Percentiles rank a stretch among this genome's conserved stretches.
These are phyloP conservation scores for Leucocoprinus leucothites DNA, from an alignment of 768 basidiomycete species.

Conservation along the genomic window DNA sequence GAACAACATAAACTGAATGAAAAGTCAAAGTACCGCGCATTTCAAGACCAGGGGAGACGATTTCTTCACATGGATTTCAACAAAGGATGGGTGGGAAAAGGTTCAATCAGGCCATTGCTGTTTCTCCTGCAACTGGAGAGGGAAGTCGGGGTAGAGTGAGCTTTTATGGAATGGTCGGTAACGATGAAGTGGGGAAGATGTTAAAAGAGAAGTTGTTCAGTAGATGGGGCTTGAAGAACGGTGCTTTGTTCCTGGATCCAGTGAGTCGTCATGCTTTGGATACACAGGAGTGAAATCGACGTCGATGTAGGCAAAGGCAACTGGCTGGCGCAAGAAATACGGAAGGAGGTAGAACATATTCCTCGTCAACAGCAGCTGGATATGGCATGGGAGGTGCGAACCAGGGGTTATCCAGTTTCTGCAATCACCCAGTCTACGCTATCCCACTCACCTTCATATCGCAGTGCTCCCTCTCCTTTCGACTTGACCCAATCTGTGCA, in stretches of 20 bases:
- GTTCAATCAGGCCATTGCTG: conserved; percentile 60
- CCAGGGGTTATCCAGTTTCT: conserved; percentile 25
- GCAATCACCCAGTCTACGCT: conserved; percentile 33
- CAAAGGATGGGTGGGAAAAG: conserved; percentile 59
- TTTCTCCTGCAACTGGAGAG: conserved; percentile 46
- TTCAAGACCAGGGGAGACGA: conserved; percentile 56
- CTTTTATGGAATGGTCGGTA: conserved; percentile 52
- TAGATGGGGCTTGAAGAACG: conserved; percentile 33
- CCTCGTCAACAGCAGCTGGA: conserved; percentile 22
- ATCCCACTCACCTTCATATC: conserved; percentile 32
- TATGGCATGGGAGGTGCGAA: conserved; percentile 19
- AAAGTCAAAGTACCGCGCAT: conserved; percentile 43
- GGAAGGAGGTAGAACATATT: neutral
- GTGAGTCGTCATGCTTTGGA: conserved; percentile 16
- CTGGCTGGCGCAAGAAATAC: conserved; percentile 27
- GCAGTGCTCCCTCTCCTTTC: conserved; percentile 40
- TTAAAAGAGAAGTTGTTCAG: conserved; percentile 34
- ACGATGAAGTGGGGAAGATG: conserved; percentile 44
- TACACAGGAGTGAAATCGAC: neutral
- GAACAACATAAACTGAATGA: neutral
- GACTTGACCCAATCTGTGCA: conserved; percentile 41
- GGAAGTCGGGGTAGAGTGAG: conserved; percentile 23
- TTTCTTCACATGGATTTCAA: conserved; percentile 47
- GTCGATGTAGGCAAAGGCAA: conserved; percentile 36
- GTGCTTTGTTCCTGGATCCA: neutral